Conservation (phyloP, 139 green algal species). For the Chlamydomonas incerta region DNA sequence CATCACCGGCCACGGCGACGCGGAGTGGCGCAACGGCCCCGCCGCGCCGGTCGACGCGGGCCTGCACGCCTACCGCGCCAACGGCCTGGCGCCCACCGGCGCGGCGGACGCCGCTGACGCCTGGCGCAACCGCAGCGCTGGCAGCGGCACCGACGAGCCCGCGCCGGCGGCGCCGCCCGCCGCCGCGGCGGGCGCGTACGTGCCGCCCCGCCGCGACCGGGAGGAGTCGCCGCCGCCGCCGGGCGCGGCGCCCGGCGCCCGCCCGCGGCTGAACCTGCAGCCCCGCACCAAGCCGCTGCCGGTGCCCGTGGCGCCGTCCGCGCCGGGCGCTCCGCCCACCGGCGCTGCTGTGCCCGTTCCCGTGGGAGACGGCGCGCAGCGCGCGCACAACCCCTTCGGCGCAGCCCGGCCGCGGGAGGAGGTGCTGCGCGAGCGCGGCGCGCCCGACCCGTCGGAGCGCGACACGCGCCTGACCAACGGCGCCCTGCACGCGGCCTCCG, state of each 20-base stretch:
- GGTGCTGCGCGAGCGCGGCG: conserved; percentile 83
- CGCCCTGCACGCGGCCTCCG: neutral
- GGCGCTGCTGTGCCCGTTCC: neutral
- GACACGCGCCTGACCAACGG: conserved; percentile 25
- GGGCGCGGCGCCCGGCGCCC: conserved; percentile 14
- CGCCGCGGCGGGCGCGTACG: neutral
- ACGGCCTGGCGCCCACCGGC: conserved; percentile 6
- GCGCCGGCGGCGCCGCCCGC: neutral
- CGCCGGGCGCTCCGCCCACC: neutral
- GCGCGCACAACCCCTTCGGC: conserved; percentile 71
- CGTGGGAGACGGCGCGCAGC: neutral
- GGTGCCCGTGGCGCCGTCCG: neutral
- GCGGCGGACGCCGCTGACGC: conserved; percentile 11
- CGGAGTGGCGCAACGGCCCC: neutral
- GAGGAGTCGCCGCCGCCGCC: conserved; percentile 17
- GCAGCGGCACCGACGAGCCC: neutral
- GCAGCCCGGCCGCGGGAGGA: conserved; percentile 85
- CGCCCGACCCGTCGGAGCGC: neutral
- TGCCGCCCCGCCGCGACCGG: conserved; percentile 16
- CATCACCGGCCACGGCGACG: neutral
- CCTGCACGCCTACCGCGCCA: neutral
- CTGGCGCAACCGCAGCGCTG: neutral
- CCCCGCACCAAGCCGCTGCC: conserved; percentile 68
- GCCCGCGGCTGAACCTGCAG: conserved; percentile 73
- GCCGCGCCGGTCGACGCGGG: neutral